Base-by-base conservation (phyloP, 805 yeast species). In the Starmera dryadoides region DNA sequence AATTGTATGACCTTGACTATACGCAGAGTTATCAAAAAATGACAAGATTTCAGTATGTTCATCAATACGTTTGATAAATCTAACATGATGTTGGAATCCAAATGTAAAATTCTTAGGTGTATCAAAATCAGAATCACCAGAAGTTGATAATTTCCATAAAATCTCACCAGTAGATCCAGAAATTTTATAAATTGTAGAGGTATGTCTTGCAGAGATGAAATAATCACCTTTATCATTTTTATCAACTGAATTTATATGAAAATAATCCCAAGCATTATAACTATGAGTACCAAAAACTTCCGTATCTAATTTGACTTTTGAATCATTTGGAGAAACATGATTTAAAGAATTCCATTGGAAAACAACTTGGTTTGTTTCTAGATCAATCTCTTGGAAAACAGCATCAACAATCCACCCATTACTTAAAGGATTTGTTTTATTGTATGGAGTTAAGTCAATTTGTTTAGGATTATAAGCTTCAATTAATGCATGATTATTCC, bases 241-340 rank as follows among this genome's bases (percentile, higher is more conserved):
- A 39, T 62, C 68, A 28, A 62, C 63, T 2, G 68, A 62, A 38
- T 64, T 64, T 40, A 63, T 59, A 43, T 64, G 68, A 54, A 62
- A 62, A 38, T 59, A 63, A 44, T 63, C 68, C 66, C 66, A 64
- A 9, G 69, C 67, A 30, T 55, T 55, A 36, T 38, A 50, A 2
- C 66, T 67, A n/a, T 51, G 43, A 15, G 66, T 67, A 10, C 63
- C 64, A n/a, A 48, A 52, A 4, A 59, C 64, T 19, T 53, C 47
- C n/a, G 49, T 51, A 6, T 21, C 23, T 15, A 60, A 35, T 3
- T 60, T 54, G 8, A 63, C 41, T n/a, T 52, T 55, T 1, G 66
- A 59, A 33, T 57, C 62, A 12, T 41, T 45, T 3, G 64, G 66
- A 2, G 62, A 51, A 29, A 62, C 56, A 40, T 63, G 63, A 21